Conservation (phyloP, 208 protist genomes). For the Crithidia bombi region DNA sequence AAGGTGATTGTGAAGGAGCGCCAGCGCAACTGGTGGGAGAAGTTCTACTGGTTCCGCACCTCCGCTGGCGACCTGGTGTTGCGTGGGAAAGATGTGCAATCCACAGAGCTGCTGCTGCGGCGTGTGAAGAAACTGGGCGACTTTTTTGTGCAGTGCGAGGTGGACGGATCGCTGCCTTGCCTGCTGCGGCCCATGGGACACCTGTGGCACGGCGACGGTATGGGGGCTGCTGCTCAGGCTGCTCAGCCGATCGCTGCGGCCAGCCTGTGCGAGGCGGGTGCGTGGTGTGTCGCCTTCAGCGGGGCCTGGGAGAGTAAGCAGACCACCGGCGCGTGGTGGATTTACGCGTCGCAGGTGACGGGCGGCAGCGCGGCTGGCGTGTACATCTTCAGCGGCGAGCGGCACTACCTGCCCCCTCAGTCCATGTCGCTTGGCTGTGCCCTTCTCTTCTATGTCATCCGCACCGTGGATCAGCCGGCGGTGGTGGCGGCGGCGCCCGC, state of each 20-base stretch:
- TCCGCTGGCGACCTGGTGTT: conserved; percentile 96
- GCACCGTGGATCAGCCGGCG: conserved; percentile 27
- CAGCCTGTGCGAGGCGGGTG: conserved; percentile 91
- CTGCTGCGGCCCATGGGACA: conserved; percentile 91
- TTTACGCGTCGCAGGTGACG: conserved; percentile 85
- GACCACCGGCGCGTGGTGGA: conserved; percentile 95
- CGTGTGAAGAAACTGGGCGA: conserved; percentile 86
- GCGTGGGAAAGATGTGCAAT: conserved; percentile 93
- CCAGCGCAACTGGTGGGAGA: conserved; percentile 97
- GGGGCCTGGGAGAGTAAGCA: conserved; percentile 95
- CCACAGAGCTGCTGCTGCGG: conserved; percentile 95
- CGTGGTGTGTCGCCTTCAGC: conserved; percentile 92
- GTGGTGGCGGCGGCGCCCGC: no score
- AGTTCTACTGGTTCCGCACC: conserved; percentile 98
- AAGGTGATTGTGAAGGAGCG: conserved; percentile 88
- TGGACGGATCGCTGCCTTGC: conserved; percentile 92
- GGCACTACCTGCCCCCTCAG: conserved; percentile 82
- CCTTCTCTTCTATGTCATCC: conserved; percentile 64
- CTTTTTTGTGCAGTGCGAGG: conserved; percentile 96
- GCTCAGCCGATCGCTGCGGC: conserved; percentile 42
- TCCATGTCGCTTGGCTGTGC: conserved; percentile 74
- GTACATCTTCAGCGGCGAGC: conserved; percentile 93
- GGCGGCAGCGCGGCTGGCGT: conserved; percentile 58
- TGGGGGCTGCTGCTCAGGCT: background rate
- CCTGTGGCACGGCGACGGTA: conserved; percentile 31